A percentile compares a stretch with the other conserved stretches of the same genome.
These are phyloP conservation scores for Alternaria atra DNA, from an alignment of 2,329 filamentous ascomycete genomes.

Conservation along the genomic window DNA sequence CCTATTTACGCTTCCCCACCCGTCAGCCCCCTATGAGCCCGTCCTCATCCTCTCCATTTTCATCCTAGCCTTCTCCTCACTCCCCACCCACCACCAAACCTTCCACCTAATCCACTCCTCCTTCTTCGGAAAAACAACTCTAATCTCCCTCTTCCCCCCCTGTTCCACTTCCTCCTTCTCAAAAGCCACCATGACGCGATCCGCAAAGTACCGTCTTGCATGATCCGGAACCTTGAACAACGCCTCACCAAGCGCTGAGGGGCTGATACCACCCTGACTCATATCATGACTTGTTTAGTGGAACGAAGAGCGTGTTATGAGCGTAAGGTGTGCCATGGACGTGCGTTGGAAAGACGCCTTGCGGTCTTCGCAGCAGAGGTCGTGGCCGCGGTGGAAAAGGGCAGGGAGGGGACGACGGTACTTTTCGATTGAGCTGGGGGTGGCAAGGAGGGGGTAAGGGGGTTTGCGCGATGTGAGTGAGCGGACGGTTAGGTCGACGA, in stretches of 20 bases:
- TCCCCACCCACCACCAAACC: slow-evolving; percentile 40
- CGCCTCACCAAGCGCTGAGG: background rate
- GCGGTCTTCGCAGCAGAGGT: background rate
- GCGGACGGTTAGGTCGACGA: slow-evolving; percentile 35
- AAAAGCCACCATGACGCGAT: slow-evolving; percentile 19
- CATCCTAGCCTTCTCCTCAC: slow-evolving; percentile 33
- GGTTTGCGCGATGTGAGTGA: slow-evolving; percentile 10
- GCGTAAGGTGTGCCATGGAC: background rate
- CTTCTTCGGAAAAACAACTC: slow-evolving; percentile 11
- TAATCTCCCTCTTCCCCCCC: slow-evolving; percentile 12
- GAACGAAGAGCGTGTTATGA: slow-evolving; percentile 2
- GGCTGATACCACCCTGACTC: background rate
- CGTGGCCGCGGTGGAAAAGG: too few species aligned
- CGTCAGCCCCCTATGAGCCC: background rate
- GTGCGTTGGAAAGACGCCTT: background rate
- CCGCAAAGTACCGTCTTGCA: slow-evolving; percentile 9
- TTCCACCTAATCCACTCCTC: slow-evolving; percentile 28
- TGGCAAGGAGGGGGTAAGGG: slow-evolving; percentile 22
- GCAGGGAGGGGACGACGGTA: background rate
- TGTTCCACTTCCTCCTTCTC: slow-evolving; percentile 5
- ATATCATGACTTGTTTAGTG: background rate
- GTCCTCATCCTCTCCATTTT: slow-evolving; percentile 34
- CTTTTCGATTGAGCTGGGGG: slow-evolving; percentile 8
- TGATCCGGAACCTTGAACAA: slow-evolving; percentile 16
- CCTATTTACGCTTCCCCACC: too few species aligned